Evolutionary conservation across 768 basidiomycete species (phyloP).

Genomic region (Agrocybe praecox): DNA sequence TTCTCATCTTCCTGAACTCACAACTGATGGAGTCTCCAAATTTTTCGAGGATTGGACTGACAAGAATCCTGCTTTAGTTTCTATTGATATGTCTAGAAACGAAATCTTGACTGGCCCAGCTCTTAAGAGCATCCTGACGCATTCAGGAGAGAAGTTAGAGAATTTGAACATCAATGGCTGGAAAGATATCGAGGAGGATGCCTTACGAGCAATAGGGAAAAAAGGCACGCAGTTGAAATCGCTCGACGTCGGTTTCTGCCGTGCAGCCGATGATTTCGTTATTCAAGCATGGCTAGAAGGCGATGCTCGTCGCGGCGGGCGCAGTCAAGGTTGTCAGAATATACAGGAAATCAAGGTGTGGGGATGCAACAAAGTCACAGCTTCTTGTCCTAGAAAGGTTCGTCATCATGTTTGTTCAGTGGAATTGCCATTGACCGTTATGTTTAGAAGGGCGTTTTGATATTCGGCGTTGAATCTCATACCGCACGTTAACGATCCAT

Average conservation of each 20-base stretch:
- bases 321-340: constrained; percentile 34
- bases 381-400: constrained; percentile 43
- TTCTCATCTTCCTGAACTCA: constrained; percentile 58
- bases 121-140: constrained; percentile 62
- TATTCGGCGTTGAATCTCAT: constrained; percentile 19
- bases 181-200: constrained; percentile 59
- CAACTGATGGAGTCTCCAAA: constrained; percentile 65
- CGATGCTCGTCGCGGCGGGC: constrained; percentile 19
- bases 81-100: constrained; percentile 68
- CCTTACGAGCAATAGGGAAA: constrained; percentile 35
- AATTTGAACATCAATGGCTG: constrained; percentile 78
- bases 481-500: constrained; percentile 5
- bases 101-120: constrained; percentile 51
- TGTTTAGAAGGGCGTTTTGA: constrained; percentile 14
- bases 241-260: constrained; percentile 86
- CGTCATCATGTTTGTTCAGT: constrained; percentile 11
- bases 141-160: constrained; percentile 62
- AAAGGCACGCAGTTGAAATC: constrained; percentile 43
- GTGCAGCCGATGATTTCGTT: constrained; percentile 81
- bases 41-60: constrained; percentile 65
- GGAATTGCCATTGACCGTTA: not conserved
- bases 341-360: constrained; percentile 52
- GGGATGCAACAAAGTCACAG: constrained; percentile 54
- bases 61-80: constrained; percentile 47
- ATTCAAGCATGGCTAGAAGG: constrained; percentile 67